Evolutionary conservation across 345 rosid species (phyloP), one percentile per base, ranked within the genome.

Genomic region (Leavenworthia alabamica): DNA sequence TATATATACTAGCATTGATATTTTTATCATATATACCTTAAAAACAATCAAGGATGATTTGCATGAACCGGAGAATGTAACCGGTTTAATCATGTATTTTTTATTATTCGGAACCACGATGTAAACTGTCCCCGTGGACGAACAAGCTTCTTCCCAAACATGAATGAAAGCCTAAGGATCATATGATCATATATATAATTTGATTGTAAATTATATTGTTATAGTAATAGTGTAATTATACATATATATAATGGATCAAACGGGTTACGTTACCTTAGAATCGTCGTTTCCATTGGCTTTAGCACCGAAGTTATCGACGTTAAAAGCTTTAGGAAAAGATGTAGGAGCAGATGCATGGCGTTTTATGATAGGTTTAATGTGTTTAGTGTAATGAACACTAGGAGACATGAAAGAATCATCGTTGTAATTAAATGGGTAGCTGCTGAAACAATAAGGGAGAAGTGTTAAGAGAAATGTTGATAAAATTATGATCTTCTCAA

Each of bases 41-140:
- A 92, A 65, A 14, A 71, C 56, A 56, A 89, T 66, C 56, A 85
- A 31, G 43, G 67, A 58, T 48, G 97, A 77, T 59, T 68, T 63
- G 39, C 98, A 92, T 8, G 98, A 97, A 43, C 98, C 98, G 23
- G 89, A 75, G 75, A 92, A 92, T n/a, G 55, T 77, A 1, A 80
- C 52, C 33, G 88, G 86, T 60, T 83, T 86, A 15, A 92, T 79
- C 41, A 23, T 62, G 64, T 89, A 92, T 37, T 55, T 64, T 64
- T 56, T 83, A 46, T 67, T 56, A 47, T 60, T 78, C 0, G 98
- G 95, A 39, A 83, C 80, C 9, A 82, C 65, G 5, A 86, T 16
- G 32, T 72, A 64, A 45, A 74, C 79, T 29, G 56, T 56, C 8
- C 53, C 66, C 15, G 80, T 55, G 52, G 85, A 82, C 47, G 85